Base-by-base conservation (phyloP, 805 yeast species). In the Schwanniomyces vanrijiae region DNA sequence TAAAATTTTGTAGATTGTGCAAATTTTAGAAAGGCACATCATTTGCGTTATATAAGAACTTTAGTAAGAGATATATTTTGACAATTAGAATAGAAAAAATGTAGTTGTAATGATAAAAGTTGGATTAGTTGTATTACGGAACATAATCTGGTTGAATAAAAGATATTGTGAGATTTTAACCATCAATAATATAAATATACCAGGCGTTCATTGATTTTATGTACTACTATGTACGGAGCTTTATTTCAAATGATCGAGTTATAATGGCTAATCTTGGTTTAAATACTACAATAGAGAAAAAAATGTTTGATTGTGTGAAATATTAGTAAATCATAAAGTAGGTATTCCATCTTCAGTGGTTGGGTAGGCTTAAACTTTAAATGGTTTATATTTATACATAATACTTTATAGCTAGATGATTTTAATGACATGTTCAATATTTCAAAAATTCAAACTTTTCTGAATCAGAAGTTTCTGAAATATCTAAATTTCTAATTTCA, bases 151-250 rank as follows among this genome's bases (percentile, higher is more conserved):
- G 60, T 35, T 60, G 71, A 68, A 54, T 66, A 29, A 73, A 66
- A 54, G 62, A 66, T 22, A 69, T 67, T 18, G 51, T 64, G 20
- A 73, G 75, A 63, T 64, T 65, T 52, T 69, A 42, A 69, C 69
- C 16, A 69, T 75, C 54, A 69, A 69, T 47, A 75, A 69, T 48
- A 59, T 75, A 52, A 66, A 73, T 55, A 69, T 75, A 74, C 71
- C 71, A 5, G 74, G 69, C 46, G 66, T 73, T 13, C 69, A 75
- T 74, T 64, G 74, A 55, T 46, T 52, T 31, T 68, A 66, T 44
- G 73, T 69, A 10, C 51, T 69, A 10, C 74, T 69, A 55, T 74
- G 73, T 7, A 64, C 68, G 68, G 75, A 69, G 25, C 43, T 69
- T n/a, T 62, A 68, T 50, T 38, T 69, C 24, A 62, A 60, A 60